Percentiles rank a stretch among this genome's conserved stretches.
phyloP scores from a whole-genome alignment of 2,329 filamentous ascomycete genomes.

The Ascosphaera apis region DNA sequence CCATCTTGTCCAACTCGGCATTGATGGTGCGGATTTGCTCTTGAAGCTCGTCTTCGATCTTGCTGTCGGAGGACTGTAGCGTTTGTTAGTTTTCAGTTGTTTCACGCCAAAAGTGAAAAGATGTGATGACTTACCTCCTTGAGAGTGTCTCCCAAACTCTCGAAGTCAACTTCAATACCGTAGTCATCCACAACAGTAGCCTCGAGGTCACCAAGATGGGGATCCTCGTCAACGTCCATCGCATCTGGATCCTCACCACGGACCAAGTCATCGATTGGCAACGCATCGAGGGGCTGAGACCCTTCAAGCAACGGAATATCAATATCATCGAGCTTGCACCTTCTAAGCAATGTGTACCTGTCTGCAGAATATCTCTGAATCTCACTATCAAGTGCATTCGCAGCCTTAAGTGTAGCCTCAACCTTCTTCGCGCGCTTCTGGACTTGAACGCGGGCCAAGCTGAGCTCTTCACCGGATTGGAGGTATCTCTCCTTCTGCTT shows the following conservation, averaged over 20 bases:
- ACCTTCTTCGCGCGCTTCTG: constrained; percentile 70
- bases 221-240: constrained; percentile 74
- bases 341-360: constrained; percentile 63
- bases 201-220: constrained; percentile 23
- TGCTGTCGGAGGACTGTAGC: constrained; percentile 39
- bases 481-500: constrained; percentile 43
- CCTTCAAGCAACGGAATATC: constrained; percentile 54
- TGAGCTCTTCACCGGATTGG: constrained; percentile 50
- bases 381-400: constrained; percentile 59
- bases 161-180: constrained; percentile 76
- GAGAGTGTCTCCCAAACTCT: constrained; percentile 56
- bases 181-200: constrained; percentile 59
- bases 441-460: constrained; percentile 55
- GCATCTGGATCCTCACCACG: constrained; percentile 53
- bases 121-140: constrained; percentile 37
- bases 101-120: not conserved
- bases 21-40: constrained; percentile 56
- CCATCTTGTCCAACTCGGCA: constrained; percentile 72
- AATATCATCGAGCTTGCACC: constrained; percentile 86
- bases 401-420: constrained; percentile 48
- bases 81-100: constrained; percentile 10
- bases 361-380: constrained; percentile 66
- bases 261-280: constrained; percentile 70
- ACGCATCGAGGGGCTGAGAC: constrained; percentile 48
- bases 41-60: constrained; percentile 50